Evolutionary conservation across 331 rosid species (phyloP).

Genomic region (Ulmus americana): DNA sequence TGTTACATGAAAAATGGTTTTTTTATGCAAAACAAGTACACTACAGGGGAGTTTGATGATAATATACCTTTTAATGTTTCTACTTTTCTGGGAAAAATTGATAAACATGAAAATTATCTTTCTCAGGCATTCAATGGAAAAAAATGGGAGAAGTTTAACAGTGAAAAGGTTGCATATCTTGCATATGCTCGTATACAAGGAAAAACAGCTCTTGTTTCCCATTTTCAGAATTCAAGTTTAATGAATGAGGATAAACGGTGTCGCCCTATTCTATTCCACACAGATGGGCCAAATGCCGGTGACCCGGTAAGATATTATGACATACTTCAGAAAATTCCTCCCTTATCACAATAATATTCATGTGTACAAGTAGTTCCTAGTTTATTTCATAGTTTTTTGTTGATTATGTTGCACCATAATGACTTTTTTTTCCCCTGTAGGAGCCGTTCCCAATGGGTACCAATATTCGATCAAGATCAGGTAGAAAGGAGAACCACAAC

Average conservation of each 20-base stretch:
- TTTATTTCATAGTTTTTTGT: not conserved
- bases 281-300: slow-evolving; percentile 88
- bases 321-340: not conserved
- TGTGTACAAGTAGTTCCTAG: not conserved
- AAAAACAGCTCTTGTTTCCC: slow-evolving; percentile 73
- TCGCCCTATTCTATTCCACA: slow-evolving; percentile 86
- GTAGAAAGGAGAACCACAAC: slow-evolving; percentile 54
- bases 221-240: slow-evolving; percentile 82
- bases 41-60: too few relatives aligned
- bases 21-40: too few relatives aligned
- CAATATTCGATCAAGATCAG: slow-evolving; percentile 55
- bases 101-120: slow-evolving; percentile 15
- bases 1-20: too few relatives aligned
- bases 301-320: slow-evolving; percentile 54
- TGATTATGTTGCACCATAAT: not conserved
- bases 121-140: slow-evolving; percentile 82
- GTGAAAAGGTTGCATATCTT: slow-evolving; percentile 84
- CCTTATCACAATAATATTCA: not conserved
- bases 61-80: not conserved
- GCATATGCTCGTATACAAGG: slow-evolving; percentile 92
- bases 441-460: slow-evolving; percentile 87
- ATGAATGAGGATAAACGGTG: slow-evolving; percentile 86
- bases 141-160: slow-evolving; percentile 88
- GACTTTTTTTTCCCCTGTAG: slow-evolving; percentile 34
- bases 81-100: slow-evolving; percentile 19